Base-by-base conservation (phyloP, 768 basidiomycete species). In the Rickenella mellea region DNA sequence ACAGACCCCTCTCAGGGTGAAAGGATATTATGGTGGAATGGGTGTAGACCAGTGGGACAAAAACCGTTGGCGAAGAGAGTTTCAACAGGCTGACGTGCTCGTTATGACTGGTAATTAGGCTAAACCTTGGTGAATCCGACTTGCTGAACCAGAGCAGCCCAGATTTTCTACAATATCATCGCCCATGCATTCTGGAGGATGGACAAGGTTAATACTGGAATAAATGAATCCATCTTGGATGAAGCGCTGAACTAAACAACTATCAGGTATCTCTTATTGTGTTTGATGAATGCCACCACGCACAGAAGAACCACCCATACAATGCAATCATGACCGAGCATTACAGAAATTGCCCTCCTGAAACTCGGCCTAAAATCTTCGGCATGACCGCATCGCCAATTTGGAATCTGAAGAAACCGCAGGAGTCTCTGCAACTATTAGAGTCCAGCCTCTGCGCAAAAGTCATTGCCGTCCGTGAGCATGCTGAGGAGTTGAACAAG, bases 301-400 rank as follows among this genome's bases (percentile, higher is more conserved):
- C 69, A 0, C 61, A 66, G 41, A 76, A 74, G 52, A 73, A 73
- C 42, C 71, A 78, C 41, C 70, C 76, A 1, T 75, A 75, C 44
- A 74, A 74, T 40, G 67, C 67, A 15, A 72, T 80, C 43, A 74
- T 80, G 73, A 63, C 65, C 15, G 68, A 77, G 36, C 75, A 78
- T 54, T 77, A 64, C 45, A 52, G 70, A 47, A 67, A 67, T 41
- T 65, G 56, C 32, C 67, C 62, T 29, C 52, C 30, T 21, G 39
- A 52, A 1, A 52, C 63, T 15, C 68, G 82, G n/a, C 85, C 87
- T 8, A 89, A 85, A 55, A 69, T 94, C n/a, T 87, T 93, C 46
- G 91, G 91, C 3, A 84, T 94, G 80, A 93, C 91, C 0, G 91
- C 91, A 0, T 90, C 86, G 14, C 90, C 90, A 0, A 78, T 90